These are phyloP conservation scores for Termitomyces bulborhizus DNA, from an alignment of 768 basidiomycete species.

Conservation along the genomic window DNA sequence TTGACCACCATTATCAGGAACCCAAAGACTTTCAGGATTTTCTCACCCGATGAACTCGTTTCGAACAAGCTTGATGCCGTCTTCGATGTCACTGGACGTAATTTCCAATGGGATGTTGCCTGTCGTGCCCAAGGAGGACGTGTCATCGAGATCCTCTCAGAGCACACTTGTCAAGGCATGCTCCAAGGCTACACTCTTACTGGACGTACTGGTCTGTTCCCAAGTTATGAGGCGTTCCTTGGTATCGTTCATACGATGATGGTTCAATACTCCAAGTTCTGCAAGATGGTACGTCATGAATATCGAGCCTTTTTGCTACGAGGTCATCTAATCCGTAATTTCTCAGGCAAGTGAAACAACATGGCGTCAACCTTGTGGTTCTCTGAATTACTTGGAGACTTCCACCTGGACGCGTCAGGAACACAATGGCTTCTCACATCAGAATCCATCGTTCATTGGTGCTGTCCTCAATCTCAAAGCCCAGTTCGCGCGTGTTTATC, in stretches of 20 bases:
- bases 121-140: slow-evolving; percentile 69
- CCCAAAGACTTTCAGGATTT: slow-evolving; percentile 76
- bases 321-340: neutral
- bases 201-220: slow-evolving; percentile 80
- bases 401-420: slow-evolving; percentile 83
- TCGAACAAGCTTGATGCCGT: slow-evolving; percentile 87
- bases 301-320: neutral
- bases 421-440: slow-evolving; percentile 88
- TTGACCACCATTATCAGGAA: slow-evolving; percentile 39
- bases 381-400: slow-evolving; percentile 84
- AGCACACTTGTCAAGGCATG: slow-evolving; percentile 88
- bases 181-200: slow-evolving; percentile 91
- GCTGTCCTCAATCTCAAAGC: slow-evolving; percentile 79
- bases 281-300: slow-evolving; percentile 57
- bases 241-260: slow-evolving; percentile 89
- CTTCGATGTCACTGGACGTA: slow-evolving; percentile 58
- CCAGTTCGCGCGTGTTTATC: slow-evolving; percentile 65
- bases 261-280: slow-evolving; percentile 85
- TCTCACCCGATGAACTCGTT: slow-evolving; percentile 84
- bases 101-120: slow-evolving; percentile 82
- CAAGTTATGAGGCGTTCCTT: slow-evolving; percentile 87
- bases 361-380: slow-evolving; percentile 69
- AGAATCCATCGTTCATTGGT: slow-evolving; percentile 81
- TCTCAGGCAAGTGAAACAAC: slow-evolving; percentile 46
- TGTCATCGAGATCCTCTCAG: slow-evolving; percentile 83